Conservation (phyloP, 768 basidiomycete species). For the Psilocybe sp. region DNA sequence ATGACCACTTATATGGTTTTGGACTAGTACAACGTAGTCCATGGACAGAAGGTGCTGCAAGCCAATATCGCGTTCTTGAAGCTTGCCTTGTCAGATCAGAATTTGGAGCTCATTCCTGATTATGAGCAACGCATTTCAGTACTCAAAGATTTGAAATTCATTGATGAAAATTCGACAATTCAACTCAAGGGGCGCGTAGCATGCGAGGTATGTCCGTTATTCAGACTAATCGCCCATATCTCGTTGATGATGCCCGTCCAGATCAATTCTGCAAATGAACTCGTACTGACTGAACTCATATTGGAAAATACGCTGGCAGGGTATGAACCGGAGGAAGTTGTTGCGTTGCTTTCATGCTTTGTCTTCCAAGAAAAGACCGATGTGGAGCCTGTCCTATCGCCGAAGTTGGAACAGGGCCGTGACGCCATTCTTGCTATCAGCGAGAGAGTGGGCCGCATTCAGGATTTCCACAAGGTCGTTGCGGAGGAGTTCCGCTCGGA, state of each 20-base stretch:
- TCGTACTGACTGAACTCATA: conserved; percentile 94
- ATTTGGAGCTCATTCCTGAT: conserved; percentile 93
- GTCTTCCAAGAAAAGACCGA: conserved; percentile 99
- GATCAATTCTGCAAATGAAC: conserved; percentile 99
- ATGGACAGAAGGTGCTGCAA: conserved; percentile 72
- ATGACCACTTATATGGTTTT: conserved; percentile 1
- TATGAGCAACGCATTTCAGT: conserved; percentile 94
- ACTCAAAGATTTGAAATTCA: conserved; percentile 86
- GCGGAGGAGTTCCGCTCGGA: conserved; percentile 74
- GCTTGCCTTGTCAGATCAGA: conserved; percentile 90
- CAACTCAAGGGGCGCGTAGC: conserved; percentile 95
- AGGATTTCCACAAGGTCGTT: conserved; percentile 75
- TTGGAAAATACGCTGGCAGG: conserved; percentile 89
- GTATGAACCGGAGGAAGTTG: conserved; percentile 95
- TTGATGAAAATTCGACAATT: conserved; percentile 94
- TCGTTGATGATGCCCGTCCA: conserved; percentile 25
- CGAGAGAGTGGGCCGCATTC: conserved; percentile 76
- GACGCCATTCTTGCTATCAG: conserved; percentile 76
- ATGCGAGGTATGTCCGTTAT: conserved; percentile 68
- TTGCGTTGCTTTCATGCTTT: conserved; percentile 92
- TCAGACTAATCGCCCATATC: background rate
- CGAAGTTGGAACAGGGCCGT: conserved; percentile 77
- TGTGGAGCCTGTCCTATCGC: conserved; percentile 76
- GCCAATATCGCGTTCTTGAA: conserved; percentile 77
- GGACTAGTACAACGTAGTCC: conserved; percentile 69